Evolutionary conservation across 1,284 basidiomycete genomes (phyloP), one percentile per base, ranked within the genome.

Genomic region (Apiotrichum porosum): DNA sequence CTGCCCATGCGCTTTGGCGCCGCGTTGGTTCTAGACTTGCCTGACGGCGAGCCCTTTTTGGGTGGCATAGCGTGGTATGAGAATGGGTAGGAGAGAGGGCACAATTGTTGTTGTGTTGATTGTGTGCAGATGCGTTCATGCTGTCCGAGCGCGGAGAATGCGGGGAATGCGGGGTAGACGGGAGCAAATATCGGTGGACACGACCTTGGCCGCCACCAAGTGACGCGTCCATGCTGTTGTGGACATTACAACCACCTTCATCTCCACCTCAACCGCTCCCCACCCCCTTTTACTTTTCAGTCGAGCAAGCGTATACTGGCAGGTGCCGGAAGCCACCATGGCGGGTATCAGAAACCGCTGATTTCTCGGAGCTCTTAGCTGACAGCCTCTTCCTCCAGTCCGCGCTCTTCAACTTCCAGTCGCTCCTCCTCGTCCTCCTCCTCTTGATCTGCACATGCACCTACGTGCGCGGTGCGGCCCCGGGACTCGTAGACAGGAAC

Each of bases 351-450:
- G n/a, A n/a, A n/a, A n/a, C n/a, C n/a, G n/a, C n/a, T n/a, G 36
- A 22, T 14, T 15, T 2, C 10, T 6, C 21, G 5, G 24, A 2
- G 6, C 12, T 21, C 13, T 17, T 8, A 32, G 22, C 45, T 44
- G 6, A 48, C 37, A 1, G 17, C n/a, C 32, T 15, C 21, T 23
- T n/a, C n/a, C n/a, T n/a, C 6, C 62, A 97, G 93, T 94, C 93
- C 37, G 94, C 95, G 8, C 80, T 98, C 31, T 97, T 98, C 83
- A 94, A 97, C 77, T 98, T 98, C 68, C 86, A 94, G 73, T 93
- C 91, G 1, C 81, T 98, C 17, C 80, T 98, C 13, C 83, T 95
- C 60, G 91, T 95, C 67, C 84, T 97, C 55, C 80, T 98, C 15
- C 82, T 98, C 43, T 78, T 88, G 68, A 92, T 97, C 54, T 98